A percentile compares a stretch with the other conserved stretches of the same genome.
phyloP scores from a whole-genome alignment of 192 early-diverging fungal genomes.

The Hyaloraphidium curvatum region DNA sequence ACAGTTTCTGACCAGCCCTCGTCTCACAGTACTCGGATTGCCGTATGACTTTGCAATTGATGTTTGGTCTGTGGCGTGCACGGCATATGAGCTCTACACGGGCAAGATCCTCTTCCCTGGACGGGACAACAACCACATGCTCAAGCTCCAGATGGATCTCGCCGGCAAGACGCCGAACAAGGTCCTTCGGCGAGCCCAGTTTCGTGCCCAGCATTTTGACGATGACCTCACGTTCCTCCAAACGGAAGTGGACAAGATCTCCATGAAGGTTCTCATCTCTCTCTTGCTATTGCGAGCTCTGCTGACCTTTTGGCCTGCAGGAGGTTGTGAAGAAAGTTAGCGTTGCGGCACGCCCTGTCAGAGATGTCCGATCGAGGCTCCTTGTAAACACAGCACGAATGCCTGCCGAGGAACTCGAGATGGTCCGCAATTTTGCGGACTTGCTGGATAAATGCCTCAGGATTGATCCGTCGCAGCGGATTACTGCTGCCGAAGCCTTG shows the following conservation, averaged over 20 bases:
- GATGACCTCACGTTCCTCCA: slow-evolving; percentile 45
- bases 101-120: slow-evolving; percentile 91
- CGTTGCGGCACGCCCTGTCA: slow-evolving; percentile 42
- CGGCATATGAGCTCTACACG: slow-evolving; percentile 87
- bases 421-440: slow-evolving; percentile 52
- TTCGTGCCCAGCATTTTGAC: slow-evolving; percentile 75
- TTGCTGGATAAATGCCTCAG: slow-evolving; percentile 68
- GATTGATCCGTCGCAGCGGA: slow-evolving; percentile 73
- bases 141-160: slow-evolving; percentile 77
- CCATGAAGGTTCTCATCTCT: slow-evolving; percentile 16
- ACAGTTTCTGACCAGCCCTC: not conserved
- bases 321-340: slow-evolving; percentile 47
- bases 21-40: slow-evolving; percentile 51
- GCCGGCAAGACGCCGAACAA: slow-evolving; percentile 75
- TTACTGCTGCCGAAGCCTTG: slow-evolving; percentile 70
- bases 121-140: slow-evolving; percentile 89
- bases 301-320: slow-evolving; percentile 6
- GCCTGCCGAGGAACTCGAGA: slow-evolving; percentile 32
- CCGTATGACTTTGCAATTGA: slow-evolving; percentile 76
- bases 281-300: slow-evolving; percentile 10
- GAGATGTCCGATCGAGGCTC: slow-evolving; percentile 39
- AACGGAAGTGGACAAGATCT: not conserved
- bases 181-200: slow-evolving; percentile 64
- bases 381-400: slow-evolving; percentile 19
- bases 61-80: slow-evolving; percentile 89